Conservation (phyloP, 768 basidiomycete species). For the Phlegmacium glaucopus region DNA sequence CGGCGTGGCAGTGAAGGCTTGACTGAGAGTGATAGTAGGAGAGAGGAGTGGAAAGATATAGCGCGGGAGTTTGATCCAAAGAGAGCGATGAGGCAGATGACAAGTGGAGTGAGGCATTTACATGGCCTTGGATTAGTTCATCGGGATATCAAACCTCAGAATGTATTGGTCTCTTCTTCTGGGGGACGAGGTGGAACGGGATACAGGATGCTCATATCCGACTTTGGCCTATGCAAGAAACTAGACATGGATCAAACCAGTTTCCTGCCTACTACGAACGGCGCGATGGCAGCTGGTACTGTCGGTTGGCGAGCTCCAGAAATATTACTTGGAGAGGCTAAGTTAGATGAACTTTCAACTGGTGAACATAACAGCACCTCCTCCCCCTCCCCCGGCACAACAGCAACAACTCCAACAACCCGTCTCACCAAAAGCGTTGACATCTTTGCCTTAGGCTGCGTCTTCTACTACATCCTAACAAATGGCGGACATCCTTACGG, state of each 20-base stretch:
- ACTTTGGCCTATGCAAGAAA: slow-evolving; percentile 96
- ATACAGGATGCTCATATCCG: slow-evolving; percentile 88
- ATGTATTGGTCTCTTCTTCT: slow-evolving; percentile 79
- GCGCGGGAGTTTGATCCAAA: slow-evolving; percentile 80
- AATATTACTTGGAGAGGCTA: slow-evolving; percentile 90
- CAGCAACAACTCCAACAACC: slow-evolving; percentile 41
- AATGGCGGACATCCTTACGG: slow-evolving; percentile 93
- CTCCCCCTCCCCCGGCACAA: slow-evolving; percentile 25
- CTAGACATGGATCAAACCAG: slow-evolving; percentile 95
- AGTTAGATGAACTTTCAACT: slow-evolving; percentile 74
- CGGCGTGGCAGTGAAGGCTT: slow-evolving; percentile 28
- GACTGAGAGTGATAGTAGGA: slow-evolving; percentile 22
- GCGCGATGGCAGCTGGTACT: slow-evolving; percentile 87
- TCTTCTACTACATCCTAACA: slow-evolving; percentile 92
- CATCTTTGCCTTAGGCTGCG: slow-evolving; percentile 92
- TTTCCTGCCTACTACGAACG: slow-evolving; percentile 89
- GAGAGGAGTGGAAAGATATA: slow-evolving; percentile 71
- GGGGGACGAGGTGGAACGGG: slow-evolving; percentile 33
- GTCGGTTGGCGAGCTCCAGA: slow-evolving; percentile 98
- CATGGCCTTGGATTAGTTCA: slow-evolving; percentile 96
- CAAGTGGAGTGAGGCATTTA: slow-evolving; percentile 84
- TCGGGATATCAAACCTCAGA: slow-evolving; percentile 98
- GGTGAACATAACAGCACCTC: slow-evolving; percentile 42
- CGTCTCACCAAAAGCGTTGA: slow-evolving; percentile 94
- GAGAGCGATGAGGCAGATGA: slow-evolving; percentile 81